Base-by-base conservation (phyloP, 805 yeast species). In the Myxozyma neotropica region DNA sequence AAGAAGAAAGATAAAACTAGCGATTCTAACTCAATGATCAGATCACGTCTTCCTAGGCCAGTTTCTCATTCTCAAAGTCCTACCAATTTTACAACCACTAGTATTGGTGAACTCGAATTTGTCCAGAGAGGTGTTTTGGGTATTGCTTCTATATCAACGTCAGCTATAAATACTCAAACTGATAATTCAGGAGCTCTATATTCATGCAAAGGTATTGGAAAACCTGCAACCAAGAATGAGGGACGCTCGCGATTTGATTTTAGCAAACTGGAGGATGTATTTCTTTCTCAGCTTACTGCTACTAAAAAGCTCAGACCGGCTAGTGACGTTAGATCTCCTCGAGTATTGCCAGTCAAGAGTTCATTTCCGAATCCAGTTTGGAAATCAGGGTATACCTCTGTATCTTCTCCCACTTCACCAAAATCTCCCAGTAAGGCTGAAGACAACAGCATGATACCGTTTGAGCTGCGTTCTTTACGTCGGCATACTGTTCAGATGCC, bases 401-500 rank as follows among this genome's bases (percentile, higher is more conserved):
- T 3, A 3, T 21, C 52, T 12, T 23, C 52, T 6, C 35, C 21
- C 12, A 17, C n/a, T 2, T 46, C 24, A 8, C 19, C 19, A 4
- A 33, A 23, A 5, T 24, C 31, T 36, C 24, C 23, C 2, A 48
- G 19, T 12, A 31, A 35, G 3, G 31, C 6, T 2, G 26, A 17
- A 4, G 19, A 21, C n/a, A n/a, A n/a, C n/a, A n/a, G n/a, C n/a
- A n/a, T n/a, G n/a, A n/a, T n/a, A n/a, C 33, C 52, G 5, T 47
- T 47, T 35, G 42, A 35, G n/a, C 21, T 47, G 31, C 4, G 21
- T 4, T 47, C 33, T 35, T 35, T 47, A 27, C 42, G 52, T 1
- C 42, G 52, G 12, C 52, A 48, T 26, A 48, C 52, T 23, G 43
- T 36, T 17, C 42, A 48, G 13, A 19, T 48, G 29, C 21, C 35